Evolutionary conservation across 805 yeast genomes (phyloP).

Genomic region (Wickerhamiella lipophila): DNA sequence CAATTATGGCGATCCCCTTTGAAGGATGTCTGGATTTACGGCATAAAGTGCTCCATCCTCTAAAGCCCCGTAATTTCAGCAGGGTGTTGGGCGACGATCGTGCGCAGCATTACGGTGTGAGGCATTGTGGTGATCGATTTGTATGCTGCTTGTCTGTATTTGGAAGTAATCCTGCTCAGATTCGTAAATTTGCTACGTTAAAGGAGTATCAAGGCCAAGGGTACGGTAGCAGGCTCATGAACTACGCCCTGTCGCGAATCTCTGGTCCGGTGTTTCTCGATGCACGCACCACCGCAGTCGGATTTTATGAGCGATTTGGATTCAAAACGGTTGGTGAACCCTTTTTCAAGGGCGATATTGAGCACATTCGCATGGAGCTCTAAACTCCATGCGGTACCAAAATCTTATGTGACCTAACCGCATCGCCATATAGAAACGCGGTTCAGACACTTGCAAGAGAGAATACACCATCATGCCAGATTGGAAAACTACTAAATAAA

Average conservation of each 20-base stretch:
- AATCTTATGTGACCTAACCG: no score
- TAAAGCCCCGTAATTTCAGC: background rate
- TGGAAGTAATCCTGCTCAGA: background rate
- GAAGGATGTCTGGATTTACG: conserved; percentile 1
- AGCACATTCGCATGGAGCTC: conserved; percentile 6
- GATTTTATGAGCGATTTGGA: conserved; percentile 3
- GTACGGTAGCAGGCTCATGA: background rate
- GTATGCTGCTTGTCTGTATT: conserved; percentile 6
- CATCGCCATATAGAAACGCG: background rate
- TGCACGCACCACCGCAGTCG: background rate
- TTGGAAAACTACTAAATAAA: no score
- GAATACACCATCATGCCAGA: no score
- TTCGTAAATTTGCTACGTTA: conserved; percentile 2
- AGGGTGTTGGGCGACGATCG: background rate
- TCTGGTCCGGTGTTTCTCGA: background rate
- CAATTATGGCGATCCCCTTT: background rate
- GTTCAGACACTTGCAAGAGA: no score
- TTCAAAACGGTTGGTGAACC: background rate
- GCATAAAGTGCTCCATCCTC: conserved; percentile 1
- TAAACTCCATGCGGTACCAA: background rate
- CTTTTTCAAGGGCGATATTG: background rate
- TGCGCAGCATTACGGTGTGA: conserved; percentile 1
- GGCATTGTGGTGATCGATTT: background rate
- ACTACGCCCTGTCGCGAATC: background rate
- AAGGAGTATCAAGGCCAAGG: conserved; percentile 2